These are phyloP conservation scores for Penicillium paradoxum DNA, from an alignment of 495 filamentous ascomycete genomes.

Conservation along the genomic window DNA sequence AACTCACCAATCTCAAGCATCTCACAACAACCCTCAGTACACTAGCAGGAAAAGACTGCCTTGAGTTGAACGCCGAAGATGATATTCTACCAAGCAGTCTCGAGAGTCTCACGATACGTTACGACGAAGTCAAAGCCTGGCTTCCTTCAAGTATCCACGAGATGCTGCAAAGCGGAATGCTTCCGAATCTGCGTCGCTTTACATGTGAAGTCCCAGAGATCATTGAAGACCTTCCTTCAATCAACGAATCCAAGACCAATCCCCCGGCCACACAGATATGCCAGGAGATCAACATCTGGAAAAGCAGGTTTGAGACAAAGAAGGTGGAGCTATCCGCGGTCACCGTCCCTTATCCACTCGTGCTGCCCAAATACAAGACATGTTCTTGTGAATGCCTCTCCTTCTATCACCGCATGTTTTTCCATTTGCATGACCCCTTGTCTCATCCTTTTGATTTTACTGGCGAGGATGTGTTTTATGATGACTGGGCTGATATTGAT, in stretches of 20 bases:
- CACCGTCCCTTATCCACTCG: not conserved
- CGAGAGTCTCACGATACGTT: not conserved
- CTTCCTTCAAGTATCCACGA: not conserved
- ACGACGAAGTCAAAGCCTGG: slow-evolving; percentile 3
- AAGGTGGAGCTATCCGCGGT: not conserved
- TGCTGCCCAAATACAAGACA: not conserved
- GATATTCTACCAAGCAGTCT: not conserved
- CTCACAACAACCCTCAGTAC: slow-evolving; percentile 1
- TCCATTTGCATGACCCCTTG: not conserved
- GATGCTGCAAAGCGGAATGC: not conserved
- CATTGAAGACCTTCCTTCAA: not conserved
- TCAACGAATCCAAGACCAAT: not conserved
- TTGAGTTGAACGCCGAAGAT: not conserved
- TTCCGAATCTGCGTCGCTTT: not conserved
- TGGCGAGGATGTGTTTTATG: not conserved
- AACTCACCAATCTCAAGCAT: not conserved
- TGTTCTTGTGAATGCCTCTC: not conserved
- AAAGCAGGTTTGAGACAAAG: not conserved
- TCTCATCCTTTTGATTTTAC: not conserved
- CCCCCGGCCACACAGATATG: not conserved
- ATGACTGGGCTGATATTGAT: slow-evolving; percentile 1
- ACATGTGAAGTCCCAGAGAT: not conserved
- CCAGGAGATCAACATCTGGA: slow-evolving; percentile 2
- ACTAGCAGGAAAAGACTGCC: not conserved
- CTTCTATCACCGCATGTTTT: slow-evolving; percentile 1